Conservation (phyloP, 495 filamentous ascomycete species). For the Pyronema domesticum region DNA sequence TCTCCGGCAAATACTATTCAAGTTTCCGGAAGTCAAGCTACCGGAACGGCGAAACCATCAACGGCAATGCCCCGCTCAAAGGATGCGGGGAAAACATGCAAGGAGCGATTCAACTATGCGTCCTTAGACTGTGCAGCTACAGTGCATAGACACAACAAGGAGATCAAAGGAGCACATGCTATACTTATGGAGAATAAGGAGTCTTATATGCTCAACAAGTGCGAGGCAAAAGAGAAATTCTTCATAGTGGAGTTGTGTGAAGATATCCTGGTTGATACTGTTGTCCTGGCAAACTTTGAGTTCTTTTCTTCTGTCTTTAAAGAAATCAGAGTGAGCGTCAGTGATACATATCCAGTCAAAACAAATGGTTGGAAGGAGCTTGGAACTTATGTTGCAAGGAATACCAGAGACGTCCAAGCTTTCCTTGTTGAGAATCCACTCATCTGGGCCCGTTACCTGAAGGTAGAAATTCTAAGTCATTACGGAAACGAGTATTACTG, state of each 20-base stretch:
- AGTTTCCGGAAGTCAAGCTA: conserved; percentile 23
- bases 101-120: conserved; percentile 90
- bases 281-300: conserved; percentile 87
- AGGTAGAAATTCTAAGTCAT: conserved; percentile 79
- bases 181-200: conserved; percentile 94
- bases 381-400: conserved; percentile 74
- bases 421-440: conserved; percentile 82
- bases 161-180: conserved; percentile 67
- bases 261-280: conserved; percentile 86
- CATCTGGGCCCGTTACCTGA: conserved; percentile 86
- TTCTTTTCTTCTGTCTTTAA: conserved; percentile 97
- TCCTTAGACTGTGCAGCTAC: conserved; percentile 94
- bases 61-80: conserved; percentile 48
- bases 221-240: conserved; percentile 73
- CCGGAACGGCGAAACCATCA: conserved; percentile 19
- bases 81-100: conserved; percentile 87
- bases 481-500: conserved; percentile 96
- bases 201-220: conserved; percentile 93
- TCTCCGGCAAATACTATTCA: conserved; percentile 28
- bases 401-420: conserved; percentile 82
- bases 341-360: conserved; percentile 85
- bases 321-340: conserved; percentile 72
- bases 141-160: conserved; percentile 70
- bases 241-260: conserved; percentile 78
- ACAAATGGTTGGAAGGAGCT: conserved; percentile 78